Evolutionary conservation across 441 rosid genomes (phyloP).

Genomic region (Pelargonium myrrhifolium): DNA sequence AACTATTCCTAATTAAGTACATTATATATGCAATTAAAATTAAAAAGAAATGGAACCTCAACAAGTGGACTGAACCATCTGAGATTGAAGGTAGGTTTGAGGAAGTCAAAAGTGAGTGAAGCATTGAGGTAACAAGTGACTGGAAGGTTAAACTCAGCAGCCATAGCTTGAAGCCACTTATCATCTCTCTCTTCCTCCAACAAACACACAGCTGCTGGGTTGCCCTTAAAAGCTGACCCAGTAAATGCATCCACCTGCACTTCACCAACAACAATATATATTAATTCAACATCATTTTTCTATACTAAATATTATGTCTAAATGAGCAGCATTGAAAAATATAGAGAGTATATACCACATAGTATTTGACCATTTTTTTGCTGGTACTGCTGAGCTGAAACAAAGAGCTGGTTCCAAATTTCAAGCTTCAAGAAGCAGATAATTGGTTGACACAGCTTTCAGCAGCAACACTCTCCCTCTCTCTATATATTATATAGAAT

Average conservation of each 20-base stretch:
- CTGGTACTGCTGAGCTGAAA: background rate
- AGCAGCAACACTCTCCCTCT: too few species aligned
- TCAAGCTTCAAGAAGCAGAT: background rate
- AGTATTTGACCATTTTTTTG: conserved; percentile 35
- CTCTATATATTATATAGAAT: too few species aligned
- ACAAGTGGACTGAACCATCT: conserved; percentile 70
- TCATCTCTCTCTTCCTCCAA: conserved; percentile 53
- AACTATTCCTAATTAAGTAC: too few species aligned
- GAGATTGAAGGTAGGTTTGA: conserved; percentile 42
- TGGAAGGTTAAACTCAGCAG: conserved; percentile 64
- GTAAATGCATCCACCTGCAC: conserved; percentile 75
- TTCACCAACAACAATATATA: background rate
- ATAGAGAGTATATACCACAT: conserved; percentile 35
- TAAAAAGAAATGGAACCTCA: conserved; percentile 35
- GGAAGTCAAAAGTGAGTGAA: conserved; percentile 4
- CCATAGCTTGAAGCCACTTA: conserved; percentile 57
- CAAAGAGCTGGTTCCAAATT: background rate
- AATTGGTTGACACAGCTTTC: too few species aligned
- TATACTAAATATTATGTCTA: too few species aligned
- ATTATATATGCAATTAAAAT: background rate
- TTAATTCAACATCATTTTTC: too few species aligned
- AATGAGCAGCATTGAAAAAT: background rate
- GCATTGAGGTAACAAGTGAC: conserved; percentile 38
- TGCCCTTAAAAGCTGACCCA: conserved; percentile 60
- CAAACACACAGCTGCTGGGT: conserved; percentile 70